phyloP scores from a whole-genome alignment of 73 alveolate genomes.

The Uronychia setigera region DNA sequence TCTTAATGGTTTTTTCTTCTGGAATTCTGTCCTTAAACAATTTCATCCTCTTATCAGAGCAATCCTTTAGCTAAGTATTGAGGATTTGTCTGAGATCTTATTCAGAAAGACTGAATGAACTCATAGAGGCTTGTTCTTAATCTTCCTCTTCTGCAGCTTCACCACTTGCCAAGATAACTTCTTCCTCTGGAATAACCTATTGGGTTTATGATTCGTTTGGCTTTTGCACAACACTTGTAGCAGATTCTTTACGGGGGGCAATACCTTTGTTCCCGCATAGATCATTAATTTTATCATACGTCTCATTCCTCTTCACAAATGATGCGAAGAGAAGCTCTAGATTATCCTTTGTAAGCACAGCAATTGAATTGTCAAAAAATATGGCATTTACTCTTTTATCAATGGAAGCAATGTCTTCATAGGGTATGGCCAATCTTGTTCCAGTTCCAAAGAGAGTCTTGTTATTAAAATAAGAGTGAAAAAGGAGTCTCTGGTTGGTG shows the following conservation, averaged over 20 bases:
- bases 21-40: neutral
- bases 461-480: constrained; percentile 75
- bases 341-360: constrained; percentile 51
- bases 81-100: no score
- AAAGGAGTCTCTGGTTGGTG: constrained; percentile 59
- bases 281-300: constrained; percentile 12
- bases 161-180: no score
- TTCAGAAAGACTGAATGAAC: no score
- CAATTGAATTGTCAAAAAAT: constrained; percentile 59
- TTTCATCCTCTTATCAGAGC: neutral
- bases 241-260: no score
- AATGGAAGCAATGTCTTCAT: constrained; percentile 31
- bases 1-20: neutral
- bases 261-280: neutral
- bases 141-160: no score
- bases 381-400: constrained; percentile 59
- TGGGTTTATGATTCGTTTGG: no score
- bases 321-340: constrained; percentile 59
- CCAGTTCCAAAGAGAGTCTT: constrained; percentile 75
- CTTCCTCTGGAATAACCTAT: no score
- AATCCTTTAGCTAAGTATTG: neutral
- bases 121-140: no score
- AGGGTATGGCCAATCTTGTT: constrained; percentile 66
- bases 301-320: constrained; percentile 45
- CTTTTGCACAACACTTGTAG: no score